A percentile compares a stretch with the other conserved stretches of the same genome.
These are phyloP conservation scores for Spatholobus suberectus DNA, from an alignment of 306 rosid genomes.

Conservation along the genomic window DNA sequence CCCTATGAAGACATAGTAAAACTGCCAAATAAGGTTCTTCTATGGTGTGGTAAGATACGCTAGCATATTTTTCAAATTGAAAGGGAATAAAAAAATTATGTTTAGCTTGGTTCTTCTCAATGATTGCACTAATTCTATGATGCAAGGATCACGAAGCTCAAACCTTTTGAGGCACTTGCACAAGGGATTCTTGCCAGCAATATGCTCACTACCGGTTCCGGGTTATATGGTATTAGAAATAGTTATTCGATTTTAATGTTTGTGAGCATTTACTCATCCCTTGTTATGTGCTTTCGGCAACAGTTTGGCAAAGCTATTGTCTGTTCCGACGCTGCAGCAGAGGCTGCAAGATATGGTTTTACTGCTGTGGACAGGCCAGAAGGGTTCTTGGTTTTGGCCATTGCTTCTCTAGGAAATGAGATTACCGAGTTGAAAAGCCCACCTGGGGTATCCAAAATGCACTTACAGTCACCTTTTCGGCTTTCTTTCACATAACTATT, in stretches of 20 bases:
- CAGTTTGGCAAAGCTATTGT: constrained; percentile 82
- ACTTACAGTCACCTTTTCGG: not conserved
- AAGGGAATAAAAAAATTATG: not conserved
- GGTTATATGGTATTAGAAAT: constrained; percentile 72
- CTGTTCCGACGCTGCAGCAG: constrained; percentile 84
- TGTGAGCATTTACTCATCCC: constrained; percentile 1
- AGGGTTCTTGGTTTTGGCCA: constrained; percentile 85
- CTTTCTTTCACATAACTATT: not conserved
- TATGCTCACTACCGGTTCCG: constrained; percentile 74
- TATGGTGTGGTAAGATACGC: constrained; percentile 80
- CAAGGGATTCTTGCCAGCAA: constrained; percentile 81
- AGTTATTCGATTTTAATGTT: not conserved
- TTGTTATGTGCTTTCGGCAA: not conserved
- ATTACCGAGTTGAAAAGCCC: constrained; percentile 49
- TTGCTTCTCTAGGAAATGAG: constrained; percentile 77
- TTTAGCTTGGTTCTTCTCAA: not conserved
- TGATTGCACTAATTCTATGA: constrained; percentile 14
- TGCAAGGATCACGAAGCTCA: constrained; percentile 72
- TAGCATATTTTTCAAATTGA: not conserved
- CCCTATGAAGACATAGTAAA: constrained; percentile 72
- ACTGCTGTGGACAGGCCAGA: constrained; percentile 89
- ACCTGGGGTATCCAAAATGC: constrained; percentile 56
- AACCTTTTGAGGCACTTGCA: constrained; percentile 84
- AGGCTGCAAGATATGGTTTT: constrained; percentile 81
- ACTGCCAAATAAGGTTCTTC: constrained; percentile 76